A percentile compares a stretch with the other conserved stretches of the same genome.
These are phyloP conservation scores for Cryphonectria radicalis DNA, from an alignment of 2,329 filamentous ascomycete species.

Conservation along the genomic window DNA sequence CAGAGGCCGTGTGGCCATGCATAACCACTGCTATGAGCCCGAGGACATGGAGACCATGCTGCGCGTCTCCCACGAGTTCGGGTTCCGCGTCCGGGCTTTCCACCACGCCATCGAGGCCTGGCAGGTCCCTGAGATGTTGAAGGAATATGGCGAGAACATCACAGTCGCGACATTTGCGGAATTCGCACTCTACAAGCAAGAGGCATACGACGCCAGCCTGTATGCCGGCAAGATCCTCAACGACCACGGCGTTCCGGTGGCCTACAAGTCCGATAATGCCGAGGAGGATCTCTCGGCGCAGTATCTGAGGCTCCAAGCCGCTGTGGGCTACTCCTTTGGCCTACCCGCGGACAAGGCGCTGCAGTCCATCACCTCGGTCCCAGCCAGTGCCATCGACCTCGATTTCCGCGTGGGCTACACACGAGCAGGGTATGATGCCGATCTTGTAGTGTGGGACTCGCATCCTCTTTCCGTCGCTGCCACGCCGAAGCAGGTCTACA, in stretches of 20 bases:
- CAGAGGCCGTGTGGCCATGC: slow-evolving; percentile 46
- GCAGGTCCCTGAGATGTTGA: slow-evolving; percentile 46
- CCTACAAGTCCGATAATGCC: slow-evolving; percentile 48
- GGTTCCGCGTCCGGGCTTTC: slow-evolving; percentile 46
- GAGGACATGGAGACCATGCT: slow-evolving; percentile 50
- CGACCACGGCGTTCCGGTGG: slow-evolving; percentile 46
- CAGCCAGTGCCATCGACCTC: slow-evolving; percentile 48
- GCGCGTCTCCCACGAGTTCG: slow-evolving; percentile 47
- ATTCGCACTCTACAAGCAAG: slow-evolving; percentile 47
- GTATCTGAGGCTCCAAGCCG: slow-evolving; percentile 48
- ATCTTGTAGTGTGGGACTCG: slow-evolving; percentile 54
- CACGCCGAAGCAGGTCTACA: slow-evolving; percentile 51
- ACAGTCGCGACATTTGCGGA: slow-evolving; percentile 50
- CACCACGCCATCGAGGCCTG: slow-evolving; percentile 47
- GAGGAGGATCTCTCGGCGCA: slow-evolving; percentile 43
- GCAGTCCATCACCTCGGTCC: slow-evolving; percentile 50
- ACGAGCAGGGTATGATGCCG: slow-evolving; percentile 52
- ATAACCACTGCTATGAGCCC: slow-evolving; percentile 50
- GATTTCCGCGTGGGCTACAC: slow-evolving; percentile 50
- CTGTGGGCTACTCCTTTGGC: slow-evolving; percentile 47
- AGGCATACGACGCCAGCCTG: slow-evolving; percentile 46
- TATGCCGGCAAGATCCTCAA: slow-evolving; percentile 46
- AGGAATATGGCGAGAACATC: slow-evolving; percentile 45
- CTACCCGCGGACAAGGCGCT: slow-evolving; percentile 46
- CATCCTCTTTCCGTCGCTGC: slow-evolving; percentile 51